Base-by-base conservation (phyloP, 164 flowering plant species). In the Annona squamosa region DNA sequence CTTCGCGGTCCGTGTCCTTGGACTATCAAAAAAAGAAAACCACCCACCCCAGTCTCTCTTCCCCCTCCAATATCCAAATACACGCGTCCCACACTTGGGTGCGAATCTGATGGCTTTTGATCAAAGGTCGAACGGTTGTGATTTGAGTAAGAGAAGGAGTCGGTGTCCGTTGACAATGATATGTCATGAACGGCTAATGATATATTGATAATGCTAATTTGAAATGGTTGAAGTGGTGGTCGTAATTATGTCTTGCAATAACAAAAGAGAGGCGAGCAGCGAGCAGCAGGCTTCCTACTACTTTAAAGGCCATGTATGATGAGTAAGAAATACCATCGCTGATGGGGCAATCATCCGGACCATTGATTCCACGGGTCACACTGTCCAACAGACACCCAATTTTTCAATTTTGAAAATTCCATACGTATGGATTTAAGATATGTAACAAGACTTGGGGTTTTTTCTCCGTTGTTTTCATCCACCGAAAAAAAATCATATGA, bases 31-130 rank as follows among this genome's bases (percentile, higher is more conserved):
- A 45, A 77, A 67, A 12, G 46, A 3, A 78, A 72, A 47, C 63
- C 67, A 46, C 52, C 52, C 61, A 59, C 67, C 12, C 85, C 85
- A 12, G 65, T 61, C 65, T 76, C 93, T 16, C 82, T 80, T 48
- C 72, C 84, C 42, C 87, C 91, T 43, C 67, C 84, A 17, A 80
- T 65, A 57, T 84, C 92, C 4, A 81, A 70, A 44, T 75, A 85
- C 72, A 26, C 37, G 37, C 37, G 37, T 26, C 37, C 37, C 37
- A 26, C 37, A 26, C 37, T 26, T 26, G 37, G 37, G 37, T 26
- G 37, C 37, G 37, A 26, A 26, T 26, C 37, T 26, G 37, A 26
- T 26, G 37, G 37, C 37, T 26, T 52, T 52, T 52, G 59, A 52
- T 52, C 7, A 52, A 52, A 52, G 59, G 13, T 52, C 13, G 59